Conservation (phyloP, 2,329 filamentous ascomycete genomes). For the Neonectria faginata region DNA sequence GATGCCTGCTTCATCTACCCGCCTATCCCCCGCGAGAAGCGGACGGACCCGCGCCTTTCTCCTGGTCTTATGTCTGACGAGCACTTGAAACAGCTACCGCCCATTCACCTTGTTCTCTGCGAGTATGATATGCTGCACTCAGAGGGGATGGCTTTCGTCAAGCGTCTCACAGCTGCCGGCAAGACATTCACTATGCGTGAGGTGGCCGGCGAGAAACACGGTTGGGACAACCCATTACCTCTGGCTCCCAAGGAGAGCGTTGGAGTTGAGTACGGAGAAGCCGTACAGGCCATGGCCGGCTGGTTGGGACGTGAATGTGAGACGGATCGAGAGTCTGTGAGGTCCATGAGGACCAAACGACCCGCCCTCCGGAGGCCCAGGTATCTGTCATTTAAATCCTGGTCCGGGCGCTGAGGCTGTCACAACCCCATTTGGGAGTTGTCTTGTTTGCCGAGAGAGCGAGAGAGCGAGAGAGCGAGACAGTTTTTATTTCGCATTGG, state of each 20-base stretch:
- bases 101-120: constrained; percentile 70
- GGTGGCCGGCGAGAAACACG: constrained; percentile 60
- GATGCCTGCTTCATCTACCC: constrained; percentile 72
- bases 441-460: neutral
- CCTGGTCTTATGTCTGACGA: constrained; percentile 67
- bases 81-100: constrained; percentile 63
- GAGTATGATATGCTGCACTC: constrained; percentile 74
- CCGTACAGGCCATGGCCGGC: constrained; percentile 54
- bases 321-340: constrained; percentile 52
- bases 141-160: constrained; percentile 71
- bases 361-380: constrained; percentile 48
- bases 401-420: constrained; percentile 45
- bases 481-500: neutral
- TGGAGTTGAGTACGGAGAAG: constrained; percentile 59
- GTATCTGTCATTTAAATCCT: constrained; percentile 49
- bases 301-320: constrained; percentile 57
- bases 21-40: constrained; percentile 56
- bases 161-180: constrained; percentile 60
- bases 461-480: neutral
- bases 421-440: neutral
- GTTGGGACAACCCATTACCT: constrained; percentile 62
- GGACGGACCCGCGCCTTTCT: constrained; percentile 67
- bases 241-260: constrained; percentile 59
- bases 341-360: constrained; percentile 51
- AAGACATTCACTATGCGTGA: constrained; percentile 55